These are phyloP conservation scores for Bretschneidera sinensis DNA, from an alignment of 345 rosid species.

Conservation along the genomic window DNA sequence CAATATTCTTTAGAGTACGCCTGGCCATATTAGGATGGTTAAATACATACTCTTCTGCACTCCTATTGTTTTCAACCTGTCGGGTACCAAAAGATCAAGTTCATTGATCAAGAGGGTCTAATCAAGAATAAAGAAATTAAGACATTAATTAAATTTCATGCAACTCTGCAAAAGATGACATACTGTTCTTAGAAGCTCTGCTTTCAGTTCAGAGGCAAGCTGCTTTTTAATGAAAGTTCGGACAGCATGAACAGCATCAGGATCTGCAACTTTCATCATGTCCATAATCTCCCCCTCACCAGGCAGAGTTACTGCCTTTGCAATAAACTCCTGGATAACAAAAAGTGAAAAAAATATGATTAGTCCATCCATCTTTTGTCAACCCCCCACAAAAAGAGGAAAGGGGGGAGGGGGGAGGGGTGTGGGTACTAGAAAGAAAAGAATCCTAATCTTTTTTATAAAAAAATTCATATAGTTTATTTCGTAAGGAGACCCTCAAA, in stretches of 20 bases:
- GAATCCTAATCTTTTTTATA: too few relatives aligned
- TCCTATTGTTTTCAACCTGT: slow-evolving; percentile 75
- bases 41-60: slow-evolving; percentile 68
- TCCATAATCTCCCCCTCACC: slow-evolving; percentile 99
- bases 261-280: slow-evolving; percentile 97
- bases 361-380: neutral
- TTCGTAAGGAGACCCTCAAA: neutral
- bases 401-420: neutral
- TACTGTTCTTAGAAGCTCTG: slow-evolving; percentile 71
- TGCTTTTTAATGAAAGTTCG: slow-evolving; percentile 78
- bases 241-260: slow-evolving; percentile 95
- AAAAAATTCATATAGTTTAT: neutral
- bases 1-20: slow-evolving; percentile 77
- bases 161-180: slow-evolving; percentile 4
- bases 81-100: slow-evolving; percentile 1
- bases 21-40: slow-evolving; percentile 82
- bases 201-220: slow-evolving; percentile 80
- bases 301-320: slow-evolving; percentile 85
- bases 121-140: neutral
- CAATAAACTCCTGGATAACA: slow-evolving; percentile 71
- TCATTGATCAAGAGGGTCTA: neutral
- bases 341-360: slow-evolving; percentile 11
- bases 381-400: neutral
- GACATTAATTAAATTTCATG: neutral
- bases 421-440: neutral